Conservation (phyloP, 176 grass and related monocot genomes). For the Oryza australiensis region DNA sequence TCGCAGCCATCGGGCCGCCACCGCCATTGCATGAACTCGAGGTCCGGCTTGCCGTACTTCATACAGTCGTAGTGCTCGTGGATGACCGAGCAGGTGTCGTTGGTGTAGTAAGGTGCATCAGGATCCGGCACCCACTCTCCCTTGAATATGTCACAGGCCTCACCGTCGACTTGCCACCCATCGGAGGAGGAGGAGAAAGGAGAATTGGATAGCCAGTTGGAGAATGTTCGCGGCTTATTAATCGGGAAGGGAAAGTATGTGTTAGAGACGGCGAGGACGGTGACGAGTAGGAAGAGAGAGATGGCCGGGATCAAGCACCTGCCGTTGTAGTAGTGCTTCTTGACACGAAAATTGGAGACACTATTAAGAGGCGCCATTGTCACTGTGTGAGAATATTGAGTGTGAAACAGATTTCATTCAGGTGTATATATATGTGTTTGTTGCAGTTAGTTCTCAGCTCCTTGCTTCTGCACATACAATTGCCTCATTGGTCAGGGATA, state of each 20-base stretch:
- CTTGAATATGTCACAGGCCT: constrained; percentile 29
- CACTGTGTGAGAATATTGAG: neutral
- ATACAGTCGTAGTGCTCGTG: constrained; percentile 76
- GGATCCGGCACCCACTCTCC: constrained; percentile 36
- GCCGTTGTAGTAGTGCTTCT: neutral
- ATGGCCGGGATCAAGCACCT: constrained; percentile 17
- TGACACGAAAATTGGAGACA: too few species aligned
- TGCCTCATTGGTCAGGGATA: neutral
- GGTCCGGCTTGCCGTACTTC: constrained; percentile 59
- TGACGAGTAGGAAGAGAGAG: neutral
- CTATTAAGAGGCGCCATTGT: neutral
- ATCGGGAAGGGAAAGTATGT: neutral
- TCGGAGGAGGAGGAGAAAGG: too few species aligned
- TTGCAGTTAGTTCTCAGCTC: neutral
- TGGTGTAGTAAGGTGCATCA: constrained; percentile 60
- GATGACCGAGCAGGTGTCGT: constrained; percentile 52
- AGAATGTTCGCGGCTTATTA: neutral
- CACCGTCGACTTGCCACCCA: neutral
- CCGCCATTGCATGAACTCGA: constrained; percentile 52
- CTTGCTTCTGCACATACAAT: neutral
- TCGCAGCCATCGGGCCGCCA: constrained; percentile 56
- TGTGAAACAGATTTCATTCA: neutral
- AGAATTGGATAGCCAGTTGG: neutral
- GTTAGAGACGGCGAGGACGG: neutral
- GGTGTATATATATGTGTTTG: neutral